Evolutionary conservation across 2,329 filamentous ascomycete genomes (phyloP).

Genomic region (Chalaropsis thielavioides): DNA sequence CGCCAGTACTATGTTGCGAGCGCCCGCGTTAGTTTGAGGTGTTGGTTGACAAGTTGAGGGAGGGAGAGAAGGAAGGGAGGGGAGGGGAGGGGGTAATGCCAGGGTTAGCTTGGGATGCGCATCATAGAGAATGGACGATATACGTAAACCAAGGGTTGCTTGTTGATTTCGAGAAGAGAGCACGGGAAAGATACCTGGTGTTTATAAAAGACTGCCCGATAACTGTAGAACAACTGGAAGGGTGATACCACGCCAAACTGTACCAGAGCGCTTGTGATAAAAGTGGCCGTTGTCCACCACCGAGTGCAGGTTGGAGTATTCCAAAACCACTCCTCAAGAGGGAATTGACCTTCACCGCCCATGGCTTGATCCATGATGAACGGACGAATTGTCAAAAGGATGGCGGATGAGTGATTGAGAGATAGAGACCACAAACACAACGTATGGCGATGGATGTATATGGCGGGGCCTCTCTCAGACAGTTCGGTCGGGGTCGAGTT

Average conservation of each 20-base stretch:
- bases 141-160: too few species aligned
- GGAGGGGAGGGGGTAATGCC: not conserved
- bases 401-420: not conserved
- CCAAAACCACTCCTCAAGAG: slow-evolving; percentile 95
- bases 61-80: too few species aligned
- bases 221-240: slow-evolving; percentile 95
- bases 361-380: slow-evolving; percentile 42
- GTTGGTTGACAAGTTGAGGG: not conserved
- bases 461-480: too few species aligned
- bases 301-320: slow-evolving; percentile 94
- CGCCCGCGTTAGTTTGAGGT: slow-evolving; percentile 6
- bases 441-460: too few species aligned
- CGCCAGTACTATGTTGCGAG: slow-evolving; percentile 65
- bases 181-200: slow-evolving; percentile 52
- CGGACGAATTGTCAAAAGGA: not conserved
- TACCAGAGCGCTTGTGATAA: slow-evolving; percentile 74
- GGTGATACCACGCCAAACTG: slow-evolving; percentile 87
- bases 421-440: too few species aligned
- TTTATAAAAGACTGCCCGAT: slow-evolving; percentile 78
- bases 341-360: slow-evolving; percentile 49
- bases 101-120: not conserved
- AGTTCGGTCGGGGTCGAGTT: too few species aligned
- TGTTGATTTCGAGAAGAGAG: not conserved
- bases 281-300: slow-evolving; percentile 91
- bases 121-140: not conserved